Evolutionary conservation across 2,329 filamentous ascomycete genomes (phyloP).

Genomic region (Paracorniculantispora psalliotae): DNA sequence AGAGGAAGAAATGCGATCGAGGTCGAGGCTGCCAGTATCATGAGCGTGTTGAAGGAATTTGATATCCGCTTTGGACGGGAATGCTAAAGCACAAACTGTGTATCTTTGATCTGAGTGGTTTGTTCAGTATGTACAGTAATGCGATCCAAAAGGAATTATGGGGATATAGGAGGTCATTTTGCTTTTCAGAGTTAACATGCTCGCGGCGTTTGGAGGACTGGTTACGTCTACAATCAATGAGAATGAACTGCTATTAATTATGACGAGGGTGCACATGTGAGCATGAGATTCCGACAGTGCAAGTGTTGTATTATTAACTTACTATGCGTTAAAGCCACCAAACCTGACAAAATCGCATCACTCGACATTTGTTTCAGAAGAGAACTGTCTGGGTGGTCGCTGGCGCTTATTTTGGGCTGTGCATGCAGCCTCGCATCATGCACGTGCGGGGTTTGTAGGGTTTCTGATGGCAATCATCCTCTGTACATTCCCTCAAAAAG

Average conservation of each 20-base stretch:
- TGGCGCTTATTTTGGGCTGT: no score
- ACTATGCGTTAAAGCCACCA: no score
- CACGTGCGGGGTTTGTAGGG: no score
- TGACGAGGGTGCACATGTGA: no score
- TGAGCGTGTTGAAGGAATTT: slow-evolving; percentile 79
- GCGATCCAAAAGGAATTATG: not conserved
- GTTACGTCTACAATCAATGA: not conserved
- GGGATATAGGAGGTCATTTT: not conserved
- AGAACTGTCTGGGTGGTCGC: no score
- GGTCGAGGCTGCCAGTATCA: slow-evolving; percentile 77
- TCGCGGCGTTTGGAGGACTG: not conserved
- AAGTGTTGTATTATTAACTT: no score
- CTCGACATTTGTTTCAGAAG: no score
- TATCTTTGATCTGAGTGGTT: not conserved
- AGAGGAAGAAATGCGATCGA: slow-evolving; percentile 58
- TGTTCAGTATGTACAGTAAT: slow-evolving; percentile 5
- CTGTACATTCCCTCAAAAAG: no score
- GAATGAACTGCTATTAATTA: not conserved
- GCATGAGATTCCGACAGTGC: no score
- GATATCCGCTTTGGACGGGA: slow-evolving; percentile 63
- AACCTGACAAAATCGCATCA: no score
- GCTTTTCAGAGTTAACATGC: not conserved
- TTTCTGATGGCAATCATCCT: no score
- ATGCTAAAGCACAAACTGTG: slow-evolving; percentile 20
- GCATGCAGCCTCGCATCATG: no score